Conservation (phyloP, 495 filamentous ascomycete genomes). For the Aspergillus nanangensis region DNA sequence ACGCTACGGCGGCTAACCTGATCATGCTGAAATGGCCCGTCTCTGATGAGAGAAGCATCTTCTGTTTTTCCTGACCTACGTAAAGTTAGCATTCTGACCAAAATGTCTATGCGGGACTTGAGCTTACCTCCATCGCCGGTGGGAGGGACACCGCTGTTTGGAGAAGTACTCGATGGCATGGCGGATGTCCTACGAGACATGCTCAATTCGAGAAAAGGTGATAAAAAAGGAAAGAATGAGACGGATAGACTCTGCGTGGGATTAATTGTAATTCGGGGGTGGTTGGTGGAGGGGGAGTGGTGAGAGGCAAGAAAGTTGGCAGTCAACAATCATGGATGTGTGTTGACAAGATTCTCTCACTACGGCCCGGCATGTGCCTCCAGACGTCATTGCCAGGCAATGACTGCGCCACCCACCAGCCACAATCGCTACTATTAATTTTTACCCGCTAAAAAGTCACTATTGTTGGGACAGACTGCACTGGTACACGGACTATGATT, state of each 20-base stretch:
- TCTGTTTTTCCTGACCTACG: conserved; percentile 77
- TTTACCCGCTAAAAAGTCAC: background rate
- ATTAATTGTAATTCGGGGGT: conserved; percentile 1
- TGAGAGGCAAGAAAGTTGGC: conserved; percentile 15
- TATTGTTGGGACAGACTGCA: too few species aligned
- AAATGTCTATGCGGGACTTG: conserved; percentile 6
- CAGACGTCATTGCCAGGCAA: conserved; percentile 36
- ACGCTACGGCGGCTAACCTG: conserved; percentile 53
- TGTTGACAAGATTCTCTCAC: conserved; percentile 31
- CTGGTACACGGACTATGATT: too few species aligned
- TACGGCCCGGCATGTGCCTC: conserved; percentile 14
- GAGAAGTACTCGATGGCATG: conserved; percentile 34
- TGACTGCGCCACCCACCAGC: conserved; percentile 30
- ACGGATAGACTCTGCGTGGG: conserved; percentile 5
- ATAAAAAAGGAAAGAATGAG: conserved; percentile 1
- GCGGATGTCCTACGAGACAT: conserved; percentile 45
- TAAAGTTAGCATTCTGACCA: conserved; percentile 15
- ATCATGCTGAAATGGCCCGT: conserved; percentile 77
- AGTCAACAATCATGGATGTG: conserved; percentile 22
- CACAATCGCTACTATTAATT: background rate
- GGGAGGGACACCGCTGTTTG: conserved; percentile 29
- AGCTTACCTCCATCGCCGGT: conserved; percentile 38
- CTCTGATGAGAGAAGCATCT: conserved; percentile 69
- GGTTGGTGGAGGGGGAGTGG: conserved; percentile 5
- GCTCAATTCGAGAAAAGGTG: conserved; percentile 19